A percentile compares a stretch with the other conserved stretches of the same genome.
These are phyloP conservation scores for Alternaria infectoria DNA, from an alignment of 2,329 filamentous ascomycete genomes.

Conservation along the genomic window DNA sequence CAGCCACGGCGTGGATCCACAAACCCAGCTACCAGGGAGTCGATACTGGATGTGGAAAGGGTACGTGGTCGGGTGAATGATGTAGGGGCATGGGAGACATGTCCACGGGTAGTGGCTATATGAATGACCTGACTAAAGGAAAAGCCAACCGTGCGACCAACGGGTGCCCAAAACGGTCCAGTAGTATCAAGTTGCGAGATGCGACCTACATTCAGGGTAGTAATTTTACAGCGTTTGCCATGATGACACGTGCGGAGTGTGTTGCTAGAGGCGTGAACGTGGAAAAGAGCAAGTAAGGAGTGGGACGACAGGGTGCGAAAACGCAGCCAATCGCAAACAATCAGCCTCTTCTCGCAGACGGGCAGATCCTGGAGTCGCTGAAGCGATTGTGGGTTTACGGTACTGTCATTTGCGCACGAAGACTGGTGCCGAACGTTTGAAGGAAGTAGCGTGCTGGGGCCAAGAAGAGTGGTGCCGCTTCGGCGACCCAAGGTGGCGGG, in stretches of 20 bases:
- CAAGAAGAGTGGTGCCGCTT: slow-evolving; percentile 26
- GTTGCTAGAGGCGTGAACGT: slow-evolving; percentile 28
- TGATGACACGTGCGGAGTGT: slow-evolving; percentile 41
- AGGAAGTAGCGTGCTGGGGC: slow-evolving; percentile 27
- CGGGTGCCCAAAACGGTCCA: slow-evolving; percentile 22
- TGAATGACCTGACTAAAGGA: slow-evolving; percentile 31
- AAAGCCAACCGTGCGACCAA: slow-evolving; percentile 25
- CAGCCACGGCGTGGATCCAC: slow-evolving; percentile 33
- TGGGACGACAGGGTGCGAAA: slow-evolving; percentile 24
- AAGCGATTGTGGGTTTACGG: slow-evolving; percentile 29
- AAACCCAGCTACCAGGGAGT: slow-evolving; percentile 30
- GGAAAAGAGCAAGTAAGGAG: slow-evolving; percentile 26
- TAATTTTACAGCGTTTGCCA: slow-evolving; percentile 25
- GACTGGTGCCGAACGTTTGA: slow-evolving; percentile 25
- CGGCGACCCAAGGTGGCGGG: slow-evolving; percentile 33
- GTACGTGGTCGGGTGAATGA: slow-evolving; percentile 28
- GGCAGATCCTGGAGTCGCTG: slow-evolving; percentile 26
- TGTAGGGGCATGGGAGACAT: slow-evolving; percentile 21
- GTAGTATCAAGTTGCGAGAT: slow-evolving; percentile 31
- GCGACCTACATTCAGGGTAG: slow-evolving; percentile 41
- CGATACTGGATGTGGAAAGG: slow-evolving; percentile 36
- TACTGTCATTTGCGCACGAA: slow-evolving; percentile 45
- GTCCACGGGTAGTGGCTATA: slow-evolving; percentile 25
- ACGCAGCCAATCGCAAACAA: slow-evolving; percentile 22
- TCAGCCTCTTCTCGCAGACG: slow-evolving; percentile 16